phyloP scores from a whole-genome alignment of 768 basidiomycete species.

The Phallus indusiatus region DNA sequence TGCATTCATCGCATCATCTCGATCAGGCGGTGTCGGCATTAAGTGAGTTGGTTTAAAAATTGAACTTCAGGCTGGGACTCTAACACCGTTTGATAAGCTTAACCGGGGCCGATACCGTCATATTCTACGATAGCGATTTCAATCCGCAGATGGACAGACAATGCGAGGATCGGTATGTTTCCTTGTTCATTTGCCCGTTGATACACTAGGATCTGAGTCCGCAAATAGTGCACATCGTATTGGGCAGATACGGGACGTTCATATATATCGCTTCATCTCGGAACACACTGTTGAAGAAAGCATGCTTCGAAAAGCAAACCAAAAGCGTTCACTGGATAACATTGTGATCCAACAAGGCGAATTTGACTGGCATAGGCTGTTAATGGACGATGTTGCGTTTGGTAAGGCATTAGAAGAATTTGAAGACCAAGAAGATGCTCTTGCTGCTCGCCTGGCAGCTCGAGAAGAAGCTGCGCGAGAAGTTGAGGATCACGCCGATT shows the following conservation, averaged over 20 bases:
- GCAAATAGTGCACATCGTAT: slow-evolving; percentile 83
- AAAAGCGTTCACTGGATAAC: slow-evolving; percentile 85
- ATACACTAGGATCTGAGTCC: too few species aligned
- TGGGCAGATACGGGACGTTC: slow-evolving; percentile 91
- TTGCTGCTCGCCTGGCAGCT: slow-evolving; percentile 70
- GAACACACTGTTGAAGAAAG: slow-evolving; percentile 90
- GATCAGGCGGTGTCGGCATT: slow-evolving; percentile 85
- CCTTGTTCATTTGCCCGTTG: too few species aligned
- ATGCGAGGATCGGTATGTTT: slow-evolving; percentile 76
- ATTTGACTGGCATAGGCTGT: slow-evolving; percentile 87
- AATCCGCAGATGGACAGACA: slow-evolving; percentile 97
- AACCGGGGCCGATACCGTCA: slow-evolving; percentile 88
- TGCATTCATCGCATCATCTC: slow-evolving; percentile 83
- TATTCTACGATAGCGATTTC: slow-evolving; percentile 97
- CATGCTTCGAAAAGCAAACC: slow-evolving; percentile 94
- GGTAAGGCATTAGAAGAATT: slow-evolving; percentile 73
- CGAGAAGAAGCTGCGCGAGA: slow-evolving; percentile 62
- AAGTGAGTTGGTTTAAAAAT: slow-evolving; percentile 47
- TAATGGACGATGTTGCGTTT: slow-evolving; percentile 41
- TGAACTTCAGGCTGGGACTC: background rate
- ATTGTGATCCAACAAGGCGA: slow-evolving; percentile 90
- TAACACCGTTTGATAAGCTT: slow-evolving; percentile 34
- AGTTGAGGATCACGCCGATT: slow-evolving; percentile 75
- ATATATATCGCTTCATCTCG: slow-evolving; percentile 92
- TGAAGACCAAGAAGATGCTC: slow-evolving; percentile 82